Evolutionary conservation across 106 monocot genomes (phyloP).

Genomic region (Allium sativum): DNA sequence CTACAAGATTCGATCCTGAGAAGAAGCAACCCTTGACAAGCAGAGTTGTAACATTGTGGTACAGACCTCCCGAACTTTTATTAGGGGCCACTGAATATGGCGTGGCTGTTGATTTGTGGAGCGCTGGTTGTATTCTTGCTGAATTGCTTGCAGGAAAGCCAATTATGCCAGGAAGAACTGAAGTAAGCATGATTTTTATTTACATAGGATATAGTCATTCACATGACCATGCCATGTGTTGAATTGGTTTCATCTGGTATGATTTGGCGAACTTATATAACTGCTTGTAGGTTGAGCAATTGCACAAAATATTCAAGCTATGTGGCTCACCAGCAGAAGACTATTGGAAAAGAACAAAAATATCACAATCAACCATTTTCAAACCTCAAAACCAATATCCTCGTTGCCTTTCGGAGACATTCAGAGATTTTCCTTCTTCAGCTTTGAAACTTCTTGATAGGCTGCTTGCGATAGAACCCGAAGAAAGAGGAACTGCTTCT

Average conservation of each 20-base stretch:
- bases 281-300: constrained; percentile 44
- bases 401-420: constrained; percentile 39
- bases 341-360: constrained; percentile 43
- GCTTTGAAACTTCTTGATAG: constrained; percentile 40
- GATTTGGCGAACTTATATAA: background rate
- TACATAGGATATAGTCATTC: background rate
- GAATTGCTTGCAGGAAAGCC: constrained; percentile 74
- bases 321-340: constrained; percentile 54
- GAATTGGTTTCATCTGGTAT: background rate
- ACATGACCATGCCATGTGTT: background rate
- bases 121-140: constrained; percentile 77
- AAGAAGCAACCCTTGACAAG: constrained; percentile 54
- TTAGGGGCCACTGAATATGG: constrained; percentile 70
- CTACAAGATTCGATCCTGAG: constrained; percentile 39
- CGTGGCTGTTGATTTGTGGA: constrained; percentile 74
- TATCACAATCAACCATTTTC: constrained; percentile 43
- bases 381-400: constrained; percentile 43
- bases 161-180: constrained; percentile 83
- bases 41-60: constrained; percentile 85
- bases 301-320: constrained; percentile 68
- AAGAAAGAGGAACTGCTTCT: constrained; percentile 36
- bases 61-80: constrained; percentile 78
- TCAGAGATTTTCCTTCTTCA: constrained; percentile 40
- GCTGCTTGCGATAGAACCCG: constrained; percentile 47
- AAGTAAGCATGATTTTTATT: constrained; percentile 22